Conservation (phyloP, 2,329 filamentous ascomycete species). For the Dactylellina cionopaga region DNA sequence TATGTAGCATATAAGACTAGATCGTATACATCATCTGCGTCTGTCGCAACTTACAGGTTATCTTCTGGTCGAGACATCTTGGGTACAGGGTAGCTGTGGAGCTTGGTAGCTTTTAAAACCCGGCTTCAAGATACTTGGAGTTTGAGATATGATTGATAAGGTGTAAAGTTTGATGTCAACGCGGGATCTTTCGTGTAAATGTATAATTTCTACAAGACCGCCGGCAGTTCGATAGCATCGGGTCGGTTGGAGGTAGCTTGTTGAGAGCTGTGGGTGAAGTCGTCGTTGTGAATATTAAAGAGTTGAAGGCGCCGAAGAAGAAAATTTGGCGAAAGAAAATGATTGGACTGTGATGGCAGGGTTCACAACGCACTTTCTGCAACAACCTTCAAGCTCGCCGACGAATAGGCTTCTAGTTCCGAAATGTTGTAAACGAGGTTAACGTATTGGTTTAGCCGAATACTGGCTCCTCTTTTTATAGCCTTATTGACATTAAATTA, state of each 20-base stretch:
- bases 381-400: no score
- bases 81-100: slow-evolving; percentile 57
- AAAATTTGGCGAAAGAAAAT: slow-evolving; percentile 46
- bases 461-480: no score
- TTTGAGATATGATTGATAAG: neutral
- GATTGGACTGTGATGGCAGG: slow-evolving; percentile 24
- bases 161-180: slow-evolving; percentile 15
- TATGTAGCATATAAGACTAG: slow-evolving; percentile 50
- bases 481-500: no score
- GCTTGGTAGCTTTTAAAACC: slow-evolving; percentile 32
- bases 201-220: slow-evolving; percentile 25
- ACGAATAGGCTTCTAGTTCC: neutral
- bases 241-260: slow-evolving; percentile 11
- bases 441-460: no score
- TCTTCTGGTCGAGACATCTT: slow-evolving; percentile 98
- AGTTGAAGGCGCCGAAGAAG: slow-evolving; percentile 27
- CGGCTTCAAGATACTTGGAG: neutral
- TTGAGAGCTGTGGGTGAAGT: slow-evolving; percentile 12
- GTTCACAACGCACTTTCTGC: slow-evolving; percentile 36
- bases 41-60: slow-evolving; percentile 73
- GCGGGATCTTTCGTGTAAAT: slow-evolving; percentile 47
- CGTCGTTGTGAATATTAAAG: slow-evolving; percentile 21
- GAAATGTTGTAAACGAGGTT: no score
- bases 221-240: slow-evolving; percentile 31
- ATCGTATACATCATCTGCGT: slow-evolving; percentile 20